Conservation (phyloP, 805 yeast species). For the Hagleromyces aurorensis region DNA sequence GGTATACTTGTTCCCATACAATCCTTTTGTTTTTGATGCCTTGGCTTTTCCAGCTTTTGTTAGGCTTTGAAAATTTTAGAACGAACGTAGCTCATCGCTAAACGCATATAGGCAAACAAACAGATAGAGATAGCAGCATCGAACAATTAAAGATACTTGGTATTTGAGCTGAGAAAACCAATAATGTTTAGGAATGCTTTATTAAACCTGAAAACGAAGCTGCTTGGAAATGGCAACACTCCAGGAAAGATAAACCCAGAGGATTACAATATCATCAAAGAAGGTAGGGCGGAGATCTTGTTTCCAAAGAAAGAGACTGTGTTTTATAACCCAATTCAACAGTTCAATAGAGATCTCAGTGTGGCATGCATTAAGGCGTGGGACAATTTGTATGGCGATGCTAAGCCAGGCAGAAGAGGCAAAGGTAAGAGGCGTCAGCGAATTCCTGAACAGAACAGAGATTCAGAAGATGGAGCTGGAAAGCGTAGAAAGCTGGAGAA, state of each 20-base stretch:
- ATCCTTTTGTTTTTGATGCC: too few species aligned
- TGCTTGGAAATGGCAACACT: slow-evolving; percentile 3
- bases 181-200: too few species aligned
- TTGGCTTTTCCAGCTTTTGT: too few species aligned
- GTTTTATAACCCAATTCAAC: slow-evolving; percentile 94
- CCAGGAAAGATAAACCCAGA: slow-evolving; percentile 20
- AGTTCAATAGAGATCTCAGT: slow-evolving; percentile 88
- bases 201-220: slow-evolving; percentile 15
- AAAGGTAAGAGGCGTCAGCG: slow-evolving; percentile 18
- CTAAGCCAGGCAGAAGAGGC: slow-evolving; percentile 19
- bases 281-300: slow-evolving; percentile 79
- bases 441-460: slow-evolving; percentile 5
- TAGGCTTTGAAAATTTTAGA: too few species aligned
- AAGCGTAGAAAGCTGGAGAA: slow-evolving; percentile 27
- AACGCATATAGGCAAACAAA: too few species aligned
- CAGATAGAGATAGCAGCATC: too few species aligned
- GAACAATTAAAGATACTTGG: too few species aligned
- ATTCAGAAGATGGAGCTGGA: slow-evolving; percentile 5
- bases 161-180: too few species aligned
- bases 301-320: slow-evolving; percentile 78
- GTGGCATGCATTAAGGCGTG: slow-evolving; percentile 82
- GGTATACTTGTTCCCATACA: too few species aligned
- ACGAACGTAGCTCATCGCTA: too few species aligned
- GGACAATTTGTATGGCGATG: slow-evolving; percentile 49
- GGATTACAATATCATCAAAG: slow-evolving; percentile 41